These are phyloP conservation scores for Chlorella sp. DNA, from an alignment of 139 green algal genomes.

Conservation along the genomic window DNA sequence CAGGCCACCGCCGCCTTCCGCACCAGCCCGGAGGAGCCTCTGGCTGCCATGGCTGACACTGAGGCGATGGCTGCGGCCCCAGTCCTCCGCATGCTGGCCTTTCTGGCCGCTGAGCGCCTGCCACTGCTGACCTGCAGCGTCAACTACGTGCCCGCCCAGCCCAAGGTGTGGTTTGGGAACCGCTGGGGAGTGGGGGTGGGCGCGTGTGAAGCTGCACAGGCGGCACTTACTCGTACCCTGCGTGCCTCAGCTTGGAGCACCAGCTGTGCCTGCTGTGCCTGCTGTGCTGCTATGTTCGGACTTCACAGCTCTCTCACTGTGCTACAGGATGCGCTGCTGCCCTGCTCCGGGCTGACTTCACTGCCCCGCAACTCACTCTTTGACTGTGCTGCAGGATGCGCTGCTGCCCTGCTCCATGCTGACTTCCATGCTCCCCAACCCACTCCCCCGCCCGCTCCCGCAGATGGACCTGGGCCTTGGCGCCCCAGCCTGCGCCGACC, in stretches of 20 bases:
- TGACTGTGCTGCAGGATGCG: background rate
- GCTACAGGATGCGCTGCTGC: background rate
- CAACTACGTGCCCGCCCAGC: slow-evolving; percentile 7
- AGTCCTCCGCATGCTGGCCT: slow-evolving; percentile 6
- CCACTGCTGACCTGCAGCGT: background rate
- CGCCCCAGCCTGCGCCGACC: too few species aligned
- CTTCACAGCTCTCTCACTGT: background rate
- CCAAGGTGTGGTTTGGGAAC: background rate
- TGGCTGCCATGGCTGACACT: background rate
- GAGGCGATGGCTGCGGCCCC: slow-evolving; percentile 10
- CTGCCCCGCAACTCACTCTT: too few species aligned
- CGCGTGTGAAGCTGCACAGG: background rate
- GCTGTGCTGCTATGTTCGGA: background rate
- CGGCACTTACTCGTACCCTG: background rate
- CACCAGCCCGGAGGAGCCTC: background rate
- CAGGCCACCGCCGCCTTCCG: slow-evolving; percentile 6
- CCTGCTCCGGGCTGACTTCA: too few species aligned
- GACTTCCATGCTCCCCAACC: too few species aligned
- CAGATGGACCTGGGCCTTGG: too few species aligned
- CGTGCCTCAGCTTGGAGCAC: background rate
- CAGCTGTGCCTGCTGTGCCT: background rate
- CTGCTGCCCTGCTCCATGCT: too few species aligned
- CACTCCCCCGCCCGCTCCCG: too few species aligned
- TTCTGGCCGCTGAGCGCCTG: background rate
- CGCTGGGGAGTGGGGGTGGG: too few species aligned